Percentiles rank a stretch among this genome's conserved stretches.
Evolutionary conservation across 2,329 filamentous ascomycete genomes (phyloP).

Genomic region (Colletotrichum agaves): DNA sequence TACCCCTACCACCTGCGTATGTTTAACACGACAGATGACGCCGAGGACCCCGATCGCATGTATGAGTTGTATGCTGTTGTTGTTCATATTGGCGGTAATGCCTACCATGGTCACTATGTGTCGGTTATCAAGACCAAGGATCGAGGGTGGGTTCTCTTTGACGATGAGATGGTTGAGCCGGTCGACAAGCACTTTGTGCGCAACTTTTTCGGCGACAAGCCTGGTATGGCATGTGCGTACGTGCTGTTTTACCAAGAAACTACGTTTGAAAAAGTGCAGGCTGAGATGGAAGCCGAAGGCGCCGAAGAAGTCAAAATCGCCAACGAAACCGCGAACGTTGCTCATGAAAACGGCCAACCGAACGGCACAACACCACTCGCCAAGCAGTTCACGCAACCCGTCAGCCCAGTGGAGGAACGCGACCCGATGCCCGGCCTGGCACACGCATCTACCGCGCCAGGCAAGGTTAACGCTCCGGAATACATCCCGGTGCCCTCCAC

Average conservation of each 20-base stretch:
- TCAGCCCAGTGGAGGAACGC: slow-evolving; percentile 56
- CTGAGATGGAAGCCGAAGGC: slow-evolving; percentile 86
- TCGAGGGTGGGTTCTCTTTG: slow-evolving; percentile 94
- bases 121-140: slow-evolving; percentile 98
- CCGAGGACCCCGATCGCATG: slow-evolving; percentile 89
- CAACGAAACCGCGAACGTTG: slow-evolving; percentile 66
- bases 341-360: slow-evolving; percentile 54
- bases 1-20: slow-evolving; percentile 97
- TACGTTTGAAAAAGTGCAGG: slow-evolving; percentile 72
- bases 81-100: slow-evolving; percentile 95
- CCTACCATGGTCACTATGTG: slow-evolving; percentile 97
- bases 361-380: slow-evolving; percentile 59
- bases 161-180: slow-evolving; percentile 98
- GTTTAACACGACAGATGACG: slow-evolving; percentile 97
- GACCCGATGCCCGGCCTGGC: slow-evolving; percentile 69
- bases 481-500: slow-evolving; percentile 47
- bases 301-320: slow-evolving; percentile 69
- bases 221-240: slow-evolving; percentile 92
- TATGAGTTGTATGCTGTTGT: slow-evolving; percentile 98
- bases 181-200: slow-evolving; percentile 96
- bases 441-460: slow-evolving; percentile 73
- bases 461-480: slow-evolving; percentile 42
- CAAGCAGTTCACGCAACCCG: slow-evolving; percentile 62
- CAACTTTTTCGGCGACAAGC: slow-evolving; percentile 96
- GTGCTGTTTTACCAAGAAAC: slow-evolving; percentile 98